Evolutionary conservation across 495 filamentous ascomycete genomes (phyloP).

Genomic region (Hyphodiscus hymeniophilus): DNA sequence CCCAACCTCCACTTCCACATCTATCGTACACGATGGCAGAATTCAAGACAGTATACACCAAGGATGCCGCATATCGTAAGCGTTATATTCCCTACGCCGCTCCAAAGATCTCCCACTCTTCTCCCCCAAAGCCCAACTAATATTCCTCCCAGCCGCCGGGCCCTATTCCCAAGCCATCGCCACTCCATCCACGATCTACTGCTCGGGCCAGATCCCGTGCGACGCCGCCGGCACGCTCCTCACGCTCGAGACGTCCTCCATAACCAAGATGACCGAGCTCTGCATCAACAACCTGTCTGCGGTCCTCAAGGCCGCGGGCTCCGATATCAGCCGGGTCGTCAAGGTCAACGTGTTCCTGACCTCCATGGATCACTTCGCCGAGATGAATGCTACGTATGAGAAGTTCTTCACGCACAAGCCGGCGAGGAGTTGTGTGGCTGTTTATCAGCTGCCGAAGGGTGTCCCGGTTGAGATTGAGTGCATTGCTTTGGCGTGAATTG

Average conservation of each 20-base stretch:
- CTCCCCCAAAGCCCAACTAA: slow-evolving; percentile 2
- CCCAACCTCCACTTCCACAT: not conserved
- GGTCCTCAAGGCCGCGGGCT: slow-evolving; percentile 58
- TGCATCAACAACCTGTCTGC: slow-evolving; percentile 54
- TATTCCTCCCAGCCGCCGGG: not conserved
- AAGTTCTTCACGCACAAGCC: slow-evolving; percentile 81
- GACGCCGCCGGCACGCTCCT: slow-evolving; percentile 48
- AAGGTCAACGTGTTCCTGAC: slow-evolving; percentile 65
- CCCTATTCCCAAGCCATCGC: slow-evolving; percentile 68
- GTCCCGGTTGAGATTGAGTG: slow-evolving; percentile 71
- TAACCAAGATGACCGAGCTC: slow-evolving; percentile 66
- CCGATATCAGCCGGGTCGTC: slow-evolving; percentile 53
- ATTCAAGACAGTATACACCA: slow-evolving; percentile 35
- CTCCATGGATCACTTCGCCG: slow-evolving; percentile 60
- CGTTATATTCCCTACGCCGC: slow-evolving; percentile 7
- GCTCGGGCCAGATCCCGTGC: slow-evolving; percentile 89
- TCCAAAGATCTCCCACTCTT: not conserved
- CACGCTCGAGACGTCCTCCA: slow-evolving; percentile 64
- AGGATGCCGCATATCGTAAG: slow-evolving; percentile 47
- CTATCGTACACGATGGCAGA: slow-evolving; percentile 18
- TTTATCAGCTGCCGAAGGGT: slow-evolving; percentile 54
- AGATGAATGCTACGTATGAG: slow-evolving; percentile 71
- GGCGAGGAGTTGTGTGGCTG: slow-evolving; percentile 66
- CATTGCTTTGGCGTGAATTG: slow-evolving; percentile 44
- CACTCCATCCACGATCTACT: slow-evolving; percentile 75